These are phyloP conservation scores for Nadsonia starkeyi-henricii DNA, from an alignment of 1,139 yeast genomes.

Conservation along the genomic window DNA sequence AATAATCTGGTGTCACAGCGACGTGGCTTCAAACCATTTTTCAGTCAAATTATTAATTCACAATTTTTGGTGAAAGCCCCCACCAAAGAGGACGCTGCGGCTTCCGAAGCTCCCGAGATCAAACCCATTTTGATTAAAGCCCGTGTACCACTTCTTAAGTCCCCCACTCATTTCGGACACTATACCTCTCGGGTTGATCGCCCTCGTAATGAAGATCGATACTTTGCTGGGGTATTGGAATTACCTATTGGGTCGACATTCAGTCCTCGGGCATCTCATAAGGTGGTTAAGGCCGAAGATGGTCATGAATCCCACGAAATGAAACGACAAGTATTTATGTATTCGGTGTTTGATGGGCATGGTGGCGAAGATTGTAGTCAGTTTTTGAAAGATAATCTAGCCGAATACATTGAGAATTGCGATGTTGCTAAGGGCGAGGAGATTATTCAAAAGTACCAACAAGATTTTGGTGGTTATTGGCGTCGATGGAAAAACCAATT, in stretches of 20 bases:
- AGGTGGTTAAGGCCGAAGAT: constrained; percentile 11
- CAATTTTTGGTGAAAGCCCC: neutral
- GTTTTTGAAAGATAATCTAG: constrained; percentile 41
- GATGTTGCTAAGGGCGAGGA: constrained; percentile 26
- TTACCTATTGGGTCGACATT: constrained; percentile 29
- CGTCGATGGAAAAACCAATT: constrained; percentile 52
- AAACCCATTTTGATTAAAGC: constrained; percentile 8
- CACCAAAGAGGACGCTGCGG: neutral
- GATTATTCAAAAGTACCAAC: constrained; percentile 38
- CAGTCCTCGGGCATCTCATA: constrained; percentile 22
- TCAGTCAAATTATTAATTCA: neutral
- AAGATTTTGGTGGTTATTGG: constrained; percentile 79
- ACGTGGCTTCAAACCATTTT: neutral
- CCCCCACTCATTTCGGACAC: constrained; percentile 75
- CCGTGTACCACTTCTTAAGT: constrained; percentile 44
- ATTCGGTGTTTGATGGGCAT: constrained; percentile 83
- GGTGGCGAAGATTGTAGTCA: constrained; percentile 71
- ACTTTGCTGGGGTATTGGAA: constrained; percentile 43
- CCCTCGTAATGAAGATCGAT: constrained; percentile 66
- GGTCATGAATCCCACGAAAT: constrained; percentile 9
- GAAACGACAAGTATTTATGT: constrained; percentile 38
- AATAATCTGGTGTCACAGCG: neutral
- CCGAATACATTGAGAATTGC: constrained; percentile 39
- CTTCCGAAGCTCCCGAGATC: neutral
- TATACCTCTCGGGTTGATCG: constrained; percentile 64